Conservation (phyloP, 768 basidiomycete genomes). For the Hygrocybe punicea region DNA sequence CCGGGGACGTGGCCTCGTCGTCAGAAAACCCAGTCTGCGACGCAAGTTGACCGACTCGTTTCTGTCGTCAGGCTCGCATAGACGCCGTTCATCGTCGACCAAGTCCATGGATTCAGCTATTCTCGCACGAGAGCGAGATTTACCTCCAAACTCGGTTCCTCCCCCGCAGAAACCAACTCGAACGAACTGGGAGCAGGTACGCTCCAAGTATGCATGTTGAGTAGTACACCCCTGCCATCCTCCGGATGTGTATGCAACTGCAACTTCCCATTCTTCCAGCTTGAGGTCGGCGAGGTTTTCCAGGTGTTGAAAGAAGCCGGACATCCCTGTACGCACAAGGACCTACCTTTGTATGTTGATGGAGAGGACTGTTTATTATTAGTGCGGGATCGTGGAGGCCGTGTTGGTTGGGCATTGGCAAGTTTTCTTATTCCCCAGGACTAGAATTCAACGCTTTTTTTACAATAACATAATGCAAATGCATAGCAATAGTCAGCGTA, state of each 20-base stretch:
- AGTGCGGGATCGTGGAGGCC: slow-evolving; percentile 52
- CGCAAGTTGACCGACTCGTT: slow-evolving; percentile 7
- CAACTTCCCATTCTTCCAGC: slow-evolving; percentile 71
- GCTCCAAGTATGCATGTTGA: slow-evolving; percentile 60
- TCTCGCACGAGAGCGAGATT: too few species aligned
- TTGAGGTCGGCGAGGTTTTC: slow-evolving; percentile 57
- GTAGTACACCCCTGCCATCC: slow-evolving; percentile 69
- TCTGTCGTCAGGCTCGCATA: slow-evolving; percentile 20
- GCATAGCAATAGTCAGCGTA: too few species aligned
- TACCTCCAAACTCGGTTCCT: too few species aligned
- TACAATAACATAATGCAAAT: too few species aligned
- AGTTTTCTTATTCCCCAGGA: slow-evolving; percentile 71
- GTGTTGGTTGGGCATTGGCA: slow-evolving; percentile 77
- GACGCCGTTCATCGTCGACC: slow-evolving; percentile 33
- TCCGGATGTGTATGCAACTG: slow-evolving; percentile 63
- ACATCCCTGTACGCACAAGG: slow-evolving; percentile 69
- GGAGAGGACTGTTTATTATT: slow-evolving; percentile 77
- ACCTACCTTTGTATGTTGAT: slow-evolving; percentile 70
- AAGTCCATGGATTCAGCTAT: slow-evolving; percentile 12
- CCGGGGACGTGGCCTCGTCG: slow-evolving; percentile 16
- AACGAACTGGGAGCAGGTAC: slow-evolving; percentile 42
- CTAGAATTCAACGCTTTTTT: too few species aligned
- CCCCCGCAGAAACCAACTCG: too few species aligned
- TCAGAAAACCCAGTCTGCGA: slow-evolving; percentile 6
- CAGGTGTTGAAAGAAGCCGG: slow-evolving; percentile 74